phyloP scores from a whole-genome alignment of 352 stramenopile genomes.

The Pythium graminicola region DNA sequence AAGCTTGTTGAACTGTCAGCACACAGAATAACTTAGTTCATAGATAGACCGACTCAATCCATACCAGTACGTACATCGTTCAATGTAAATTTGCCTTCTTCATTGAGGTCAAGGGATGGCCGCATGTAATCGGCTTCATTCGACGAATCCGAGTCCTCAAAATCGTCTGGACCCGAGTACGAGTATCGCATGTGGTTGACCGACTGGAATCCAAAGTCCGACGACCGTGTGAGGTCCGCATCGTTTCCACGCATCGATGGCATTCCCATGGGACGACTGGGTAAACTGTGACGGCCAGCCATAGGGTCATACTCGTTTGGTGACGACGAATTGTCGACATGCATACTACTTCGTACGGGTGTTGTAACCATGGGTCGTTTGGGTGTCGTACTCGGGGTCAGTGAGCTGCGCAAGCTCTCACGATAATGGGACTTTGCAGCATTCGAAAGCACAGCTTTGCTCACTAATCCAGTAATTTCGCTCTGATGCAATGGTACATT shows the following conservation, averaged over 20 bases:
- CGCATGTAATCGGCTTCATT: constrained; percentile 28
- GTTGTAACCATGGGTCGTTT: constrained; percentile 31
- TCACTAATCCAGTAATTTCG: constrained; percentile 65
- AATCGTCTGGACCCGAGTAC: constrained; percentile 58
- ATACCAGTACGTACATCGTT: constrained; percentile 27
- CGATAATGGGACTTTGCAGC: constrained; percentile 74
- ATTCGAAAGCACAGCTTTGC: constrained; percentile 68
- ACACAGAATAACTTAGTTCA: not conserved
- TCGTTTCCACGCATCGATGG: constrained; percentile 19
- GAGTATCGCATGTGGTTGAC: constrained; percentile 46
- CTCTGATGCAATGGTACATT: constrained; percentile 51
- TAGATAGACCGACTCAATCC: not conserved
- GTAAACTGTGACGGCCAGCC: constrained; percentile 20
- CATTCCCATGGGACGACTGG: constrained; percentile 18
- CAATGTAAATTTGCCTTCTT: constrained; percentile 27
- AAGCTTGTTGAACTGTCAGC: constrained; percentile 27
- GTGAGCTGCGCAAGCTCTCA: constrained; percentile 49
- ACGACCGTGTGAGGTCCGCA: constrained; percentile 6
- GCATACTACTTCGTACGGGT: constrained; percentile 9
- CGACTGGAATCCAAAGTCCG: constrained; percentile 20
- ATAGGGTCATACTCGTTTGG: constrained; percentile 14
- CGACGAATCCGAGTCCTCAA: constrained; percentile 46
- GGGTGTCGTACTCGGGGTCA: constrained; percentile 46
- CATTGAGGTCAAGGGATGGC: constrained; percentile 30
- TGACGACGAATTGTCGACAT: constrained; percentile 3